Conservation (phyloP, 305 asterid genomes). For the Fraxinus sp. region DNA sequence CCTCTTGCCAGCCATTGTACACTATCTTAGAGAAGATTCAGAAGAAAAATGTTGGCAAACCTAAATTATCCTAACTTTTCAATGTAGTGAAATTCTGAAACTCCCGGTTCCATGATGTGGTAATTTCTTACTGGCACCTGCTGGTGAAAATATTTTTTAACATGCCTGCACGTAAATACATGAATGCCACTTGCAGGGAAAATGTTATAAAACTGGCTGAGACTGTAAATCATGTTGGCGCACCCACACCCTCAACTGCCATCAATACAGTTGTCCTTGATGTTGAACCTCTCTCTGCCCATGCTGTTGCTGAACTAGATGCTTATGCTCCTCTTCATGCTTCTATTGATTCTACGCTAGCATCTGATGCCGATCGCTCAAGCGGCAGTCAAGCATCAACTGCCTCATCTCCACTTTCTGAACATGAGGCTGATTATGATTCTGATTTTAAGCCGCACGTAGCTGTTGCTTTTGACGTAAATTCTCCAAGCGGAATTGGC, state of each 20-base stretch:
- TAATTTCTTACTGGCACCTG: slow-evolving; percentile 6
- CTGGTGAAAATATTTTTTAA: slow-evolving; percentile 21
- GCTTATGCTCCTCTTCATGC: slow-evolving; percentile 28
- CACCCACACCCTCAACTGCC: slow-evolving; percentile 27
- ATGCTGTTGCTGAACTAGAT: slow-evolving; percentile 25
- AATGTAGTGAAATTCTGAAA: neutral
- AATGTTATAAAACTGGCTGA: slow-evolving; percentile 57
- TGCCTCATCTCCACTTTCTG: slow-evolving; percentile 50
- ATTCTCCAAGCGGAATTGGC: slow-evolving; percentile 33
- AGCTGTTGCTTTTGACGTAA: slow-evolving; percentile 31
- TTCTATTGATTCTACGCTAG: slow-evolving; percentile 30
- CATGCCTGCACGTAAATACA: slow-evolving; percentile 18
- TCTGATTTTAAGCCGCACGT: slow-evolving; percentile 56
- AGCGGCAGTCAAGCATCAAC: slow-evolving; percentile 47
- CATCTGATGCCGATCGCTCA: slow-evolving; percentile 47
- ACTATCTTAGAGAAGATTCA: slow-evolving; percentile 6
- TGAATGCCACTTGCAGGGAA: slow-evolving; percentile 50
- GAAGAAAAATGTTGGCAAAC: neutral
- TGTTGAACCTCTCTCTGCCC: slow-evolving; percentile 22
- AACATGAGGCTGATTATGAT: slow-evolving; percentile 48
- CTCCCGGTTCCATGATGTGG: neutral
- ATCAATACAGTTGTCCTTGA: slow-evolving; percentile 31
- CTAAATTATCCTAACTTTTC: slow-evolving; percentile 1
- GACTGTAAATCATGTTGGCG: slow-evolving; percentile 44
- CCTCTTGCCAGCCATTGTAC: slow-evolving; percentile 7